Percentiles rank a stretch among this genome's conserved stretches.
These are phyloP conservation scores for Ophiostoma perfectum DNA, from an alignment of 2,329 filamentous ascomycete species.

Conservation along the genomic window DNA sequence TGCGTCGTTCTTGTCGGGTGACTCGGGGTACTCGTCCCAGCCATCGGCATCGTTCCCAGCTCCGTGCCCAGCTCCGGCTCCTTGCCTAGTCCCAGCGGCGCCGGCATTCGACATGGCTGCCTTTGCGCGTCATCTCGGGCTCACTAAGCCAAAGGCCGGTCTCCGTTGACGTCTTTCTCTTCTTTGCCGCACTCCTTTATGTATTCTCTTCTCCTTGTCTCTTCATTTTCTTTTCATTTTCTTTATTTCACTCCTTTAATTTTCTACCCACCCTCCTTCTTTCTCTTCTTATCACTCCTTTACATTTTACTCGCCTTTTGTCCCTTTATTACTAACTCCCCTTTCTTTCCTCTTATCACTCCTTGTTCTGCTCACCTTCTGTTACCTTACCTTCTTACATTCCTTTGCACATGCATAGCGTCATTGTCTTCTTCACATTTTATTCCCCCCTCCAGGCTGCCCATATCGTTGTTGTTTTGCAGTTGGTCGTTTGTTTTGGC, in stretches of 20 bases:
- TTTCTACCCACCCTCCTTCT: neutral
- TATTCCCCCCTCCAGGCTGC: neutral
- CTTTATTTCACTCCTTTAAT: neutral
- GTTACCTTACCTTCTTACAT: neutral
- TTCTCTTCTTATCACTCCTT: neutral
- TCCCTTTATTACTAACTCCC: neutral
- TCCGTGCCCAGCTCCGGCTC: neutral
- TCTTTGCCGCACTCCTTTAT: neutral
- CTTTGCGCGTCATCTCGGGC: constrained; percentile 17
- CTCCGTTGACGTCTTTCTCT: neutral
- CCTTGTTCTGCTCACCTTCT: neutral
- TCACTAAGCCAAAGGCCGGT: neutral
- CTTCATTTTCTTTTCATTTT: neutral
- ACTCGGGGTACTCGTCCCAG: neutral
- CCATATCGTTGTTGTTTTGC: neutral
- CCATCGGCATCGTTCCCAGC: neutral
- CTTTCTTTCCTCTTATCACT: neutral
- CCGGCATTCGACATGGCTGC: constrained; percentile 11
- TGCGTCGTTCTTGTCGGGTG: neutral
- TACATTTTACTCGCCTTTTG: neutral
- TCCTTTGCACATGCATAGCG: neutral
- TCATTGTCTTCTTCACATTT: neutral
- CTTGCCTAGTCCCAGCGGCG: neutral
- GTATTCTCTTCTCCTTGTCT: neutral
- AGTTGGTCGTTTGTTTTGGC: neutral